A percentile compares a stretch with the other conserved stretches of the same genome.
These are phyloP conservation scores for Colletotrichum melonis DNA, from an alignment of 2,329 filamentous ascomycete genomes.

Conservation along the genomic window DNA sequence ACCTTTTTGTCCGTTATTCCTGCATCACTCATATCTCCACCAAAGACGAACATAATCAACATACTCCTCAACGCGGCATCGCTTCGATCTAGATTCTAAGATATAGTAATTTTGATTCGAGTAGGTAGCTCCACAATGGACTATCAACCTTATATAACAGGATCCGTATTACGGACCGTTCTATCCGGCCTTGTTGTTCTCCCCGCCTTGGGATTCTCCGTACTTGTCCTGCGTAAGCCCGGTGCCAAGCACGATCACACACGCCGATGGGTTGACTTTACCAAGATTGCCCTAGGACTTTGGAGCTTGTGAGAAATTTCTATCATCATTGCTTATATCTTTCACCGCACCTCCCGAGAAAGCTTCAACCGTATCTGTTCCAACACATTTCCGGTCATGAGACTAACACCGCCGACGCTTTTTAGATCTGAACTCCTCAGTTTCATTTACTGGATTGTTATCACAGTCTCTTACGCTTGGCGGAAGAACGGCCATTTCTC, in stretches of 20 bases:
- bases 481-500: background rate
- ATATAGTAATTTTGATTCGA: background rate
- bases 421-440: background rate
- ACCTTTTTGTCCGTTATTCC: background rate
- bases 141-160: background rate
- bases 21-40: background rate
- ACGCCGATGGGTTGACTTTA: conserved; percentile 17
- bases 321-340: too few relatives aligned
- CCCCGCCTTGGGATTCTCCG: background rate
- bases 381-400: background rate
- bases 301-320: background rate
- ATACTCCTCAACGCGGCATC: background rate
- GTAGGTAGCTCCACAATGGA: background rate
- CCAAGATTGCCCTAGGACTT: background rate
- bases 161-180: background rate
- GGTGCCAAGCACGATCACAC: conserved; percentile 6
- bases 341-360: too few relatives aligned
- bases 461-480: background rate
- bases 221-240: conserved; percentile 1
- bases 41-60: background rate
- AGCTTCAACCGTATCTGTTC: too few relatives aligned
- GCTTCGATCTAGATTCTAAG: background rate
- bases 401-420: background rate
- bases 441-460: background rate
- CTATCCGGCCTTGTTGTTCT: background rate